Evolutionary conservation across 1,284 basidiomycete species (phyloP).

Genomic region (Cystobasidium slooffiae): DNA sequence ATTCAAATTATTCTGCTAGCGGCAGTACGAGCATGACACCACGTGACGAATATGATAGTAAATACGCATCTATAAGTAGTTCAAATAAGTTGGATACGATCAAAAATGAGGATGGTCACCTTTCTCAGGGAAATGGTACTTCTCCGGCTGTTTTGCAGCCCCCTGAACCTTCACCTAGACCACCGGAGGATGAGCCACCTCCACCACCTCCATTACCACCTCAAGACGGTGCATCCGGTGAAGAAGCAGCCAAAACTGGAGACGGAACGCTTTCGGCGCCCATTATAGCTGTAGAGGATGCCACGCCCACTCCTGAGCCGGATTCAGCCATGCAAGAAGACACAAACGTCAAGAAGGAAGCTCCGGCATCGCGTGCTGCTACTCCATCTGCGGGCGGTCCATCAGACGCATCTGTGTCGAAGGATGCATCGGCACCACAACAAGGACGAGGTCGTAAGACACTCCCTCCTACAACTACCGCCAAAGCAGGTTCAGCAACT

Average conservation of each 20-base stretch:
- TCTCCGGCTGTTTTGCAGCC: not conserved
- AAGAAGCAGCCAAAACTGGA: not conserved
- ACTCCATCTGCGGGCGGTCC: not conserved
- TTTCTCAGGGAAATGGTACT: no score
- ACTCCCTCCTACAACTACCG: not conserved
- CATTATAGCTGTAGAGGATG: slow-evolving; percentile 10
- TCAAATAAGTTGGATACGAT: no score
- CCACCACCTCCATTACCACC: slow-evolving; percentile 29
- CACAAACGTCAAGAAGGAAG: not conserved
- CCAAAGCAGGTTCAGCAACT: not conserved
- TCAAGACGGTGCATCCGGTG: not conserved
- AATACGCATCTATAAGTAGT: no score
- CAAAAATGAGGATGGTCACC: no score
- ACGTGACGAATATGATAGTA: not conserved
- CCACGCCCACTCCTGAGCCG: slow-evolving; percentile 2
- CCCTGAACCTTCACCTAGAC: slow-evolving; percentile 13
- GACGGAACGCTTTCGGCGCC: not conserved
- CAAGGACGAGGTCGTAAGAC: slow-evolving; percentile 11
- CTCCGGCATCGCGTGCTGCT: not conserved
- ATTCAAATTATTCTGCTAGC: not conserved
- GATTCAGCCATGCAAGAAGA: not conserved
- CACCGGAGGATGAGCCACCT: slow-evolving; percentile 21
- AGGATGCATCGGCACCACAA: not conserved
- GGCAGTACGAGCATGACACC: not conserved
- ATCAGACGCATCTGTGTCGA: not conserved